Conservation (phyloP, 257 asterid species). For the Linaria vulgaris region DNA sequence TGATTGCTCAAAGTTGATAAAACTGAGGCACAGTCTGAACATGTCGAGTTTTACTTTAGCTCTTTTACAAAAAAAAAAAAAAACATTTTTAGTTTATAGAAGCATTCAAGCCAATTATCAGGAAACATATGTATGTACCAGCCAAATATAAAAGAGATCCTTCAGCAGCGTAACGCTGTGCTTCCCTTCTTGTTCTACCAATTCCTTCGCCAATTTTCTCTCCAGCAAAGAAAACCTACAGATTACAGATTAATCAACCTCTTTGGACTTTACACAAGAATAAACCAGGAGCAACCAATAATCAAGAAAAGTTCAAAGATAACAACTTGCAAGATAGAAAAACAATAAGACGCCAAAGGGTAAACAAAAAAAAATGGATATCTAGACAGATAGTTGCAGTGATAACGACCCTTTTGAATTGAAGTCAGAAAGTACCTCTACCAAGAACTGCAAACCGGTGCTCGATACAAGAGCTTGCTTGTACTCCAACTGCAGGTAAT, state of each 20-base stretch:
- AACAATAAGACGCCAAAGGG: background rate
- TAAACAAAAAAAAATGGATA: background rate
- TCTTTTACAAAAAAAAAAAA: too few species aligned
- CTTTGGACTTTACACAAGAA: slow-evolving; percentile 14
- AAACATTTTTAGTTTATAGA: background rate
- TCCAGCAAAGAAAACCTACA: slow-evolving; percentile 87
- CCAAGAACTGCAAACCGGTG: slow-evolving; percentile 56
- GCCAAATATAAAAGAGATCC: slow-evolving; percentile 78
- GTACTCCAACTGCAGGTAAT: slow-evolving; percentile 77
- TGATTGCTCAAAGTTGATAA: background rate
- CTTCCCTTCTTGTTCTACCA: slow-evolving; percentile 95
- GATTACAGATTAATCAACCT: slow-evolving; percentile 23
- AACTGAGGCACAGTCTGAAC: background rate
- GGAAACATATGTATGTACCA: slow-evolving; percentile 47
- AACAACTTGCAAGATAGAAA: slow-evolving; percentile 20
- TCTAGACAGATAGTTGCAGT: background rate
- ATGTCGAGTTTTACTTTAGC: background rate
- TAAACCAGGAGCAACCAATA: slow-evolving; percentile 16
- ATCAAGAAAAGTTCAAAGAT: slow-evolving; percentile 7
- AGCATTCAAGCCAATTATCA: slow-evolving; percentile 22
- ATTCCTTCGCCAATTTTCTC: slow-evolving; percentile 79
- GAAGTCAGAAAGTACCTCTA: slow-evolving; percentile 57
- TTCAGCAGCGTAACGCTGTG: slow-evolving; percentile 77
- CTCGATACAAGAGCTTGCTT: slow-evolving; percentile 50
- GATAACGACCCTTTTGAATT: slow-evolving; percentile 6